A percentile compares a stretch with the other conserved stretches of the same genome.
These are phyloP conservation scores for Chlorella vulgaris DNA, from an alignment of 139 green algal genomes.

Conservation along the genomic window DNA sequence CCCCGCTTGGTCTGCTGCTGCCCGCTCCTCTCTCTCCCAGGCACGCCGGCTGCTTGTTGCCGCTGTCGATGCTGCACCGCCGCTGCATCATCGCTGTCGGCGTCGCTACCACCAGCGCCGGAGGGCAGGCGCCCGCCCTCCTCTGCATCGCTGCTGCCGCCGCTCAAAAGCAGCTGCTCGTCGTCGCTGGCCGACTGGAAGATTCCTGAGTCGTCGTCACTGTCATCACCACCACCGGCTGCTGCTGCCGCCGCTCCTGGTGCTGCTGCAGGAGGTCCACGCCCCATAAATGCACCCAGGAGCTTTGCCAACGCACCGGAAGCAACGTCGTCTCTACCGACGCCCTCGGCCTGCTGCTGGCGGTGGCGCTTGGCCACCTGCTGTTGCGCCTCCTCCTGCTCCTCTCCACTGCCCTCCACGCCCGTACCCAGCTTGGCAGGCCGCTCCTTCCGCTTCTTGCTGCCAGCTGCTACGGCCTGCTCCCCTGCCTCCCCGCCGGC, in stretches of 20 bases:
- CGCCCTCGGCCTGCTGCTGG: not conserved
- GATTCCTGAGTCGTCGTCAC: constrained; percentile 16
- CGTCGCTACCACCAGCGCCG: not conserved
- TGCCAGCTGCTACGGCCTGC: not conserved
- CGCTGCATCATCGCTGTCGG: not conserved
- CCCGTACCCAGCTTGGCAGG: not conserved
- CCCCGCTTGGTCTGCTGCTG: too few relatives aligned
- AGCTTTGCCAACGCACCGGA: constrained; percentile 16
- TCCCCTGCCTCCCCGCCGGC: not conserved
- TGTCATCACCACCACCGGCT: not conserved
- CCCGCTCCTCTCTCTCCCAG: not conserved
- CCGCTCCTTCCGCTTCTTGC: not conserved
- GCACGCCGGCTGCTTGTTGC: not conserved
- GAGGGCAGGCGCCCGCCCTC: not conserved
- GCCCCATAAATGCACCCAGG: not conserved
- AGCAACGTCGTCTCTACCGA: not conserved
- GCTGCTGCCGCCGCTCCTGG: not conserved
- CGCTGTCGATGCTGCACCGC: not conserved
- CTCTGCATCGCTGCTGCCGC: not conserved
- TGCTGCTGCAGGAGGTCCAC: not conserved
- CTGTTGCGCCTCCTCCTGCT: constrained; percentile 5
- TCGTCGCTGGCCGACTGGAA: constrained; percentile 10
- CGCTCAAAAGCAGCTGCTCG: constrained; percentile 11
- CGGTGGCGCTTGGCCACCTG: not conserved
- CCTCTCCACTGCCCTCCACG: not conserved